These are phyloP conservation scores for Ballota nigra DNA, from an alignment of 257 asterid species.

Conservation along the genomic window DNA sequence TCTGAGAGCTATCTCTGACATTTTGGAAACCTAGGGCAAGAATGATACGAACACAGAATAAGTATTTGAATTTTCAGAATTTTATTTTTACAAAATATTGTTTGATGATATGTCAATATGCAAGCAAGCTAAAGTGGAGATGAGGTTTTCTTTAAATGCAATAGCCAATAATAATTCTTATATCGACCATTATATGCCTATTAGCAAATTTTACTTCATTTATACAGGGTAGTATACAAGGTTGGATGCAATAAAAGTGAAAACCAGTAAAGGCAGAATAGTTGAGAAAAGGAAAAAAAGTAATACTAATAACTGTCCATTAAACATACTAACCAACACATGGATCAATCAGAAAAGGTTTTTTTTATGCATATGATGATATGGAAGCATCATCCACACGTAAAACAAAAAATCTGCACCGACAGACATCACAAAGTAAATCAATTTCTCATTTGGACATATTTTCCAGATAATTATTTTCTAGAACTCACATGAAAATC, in stretches of 20 bases:
- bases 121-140: constrained; percentile 18
- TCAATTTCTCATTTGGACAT: not conserved
- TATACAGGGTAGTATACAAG: not conserved
- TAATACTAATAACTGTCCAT: not conserved
- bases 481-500: not conserved
- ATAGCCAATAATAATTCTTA: not conserved
- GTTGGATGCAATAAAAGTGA: not conserved
- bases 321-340: constrained; percentile 1
- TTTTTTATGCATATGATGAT: not conserved
- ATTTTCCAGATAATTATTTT: not conserved
- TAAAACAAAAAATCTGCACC: constrained; percentile 7
- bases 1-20: constrained; percentile 65
- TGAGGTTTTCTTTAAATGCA: not conserved
- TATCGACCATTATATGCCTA: not conserved
- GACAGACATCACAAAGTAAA: constrained; percentile 1
- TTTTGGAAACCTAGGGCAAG: constrained; percentile 33
- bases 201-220: not conserved
- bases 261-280: not conserved
- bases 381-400: constrained; percentile 7
- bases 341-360: not conserved
- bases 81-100: not conserved
- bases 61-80: not conserved
- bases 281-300: not conserved
- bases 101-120: not conserved
- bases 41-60: not conserved